Evolutionary conservation across 768 basidiomycete species (phyloP), one percentile per base, ranked within the genome.

Genomic region (Phanerodontia chrysosporium): DNA sequence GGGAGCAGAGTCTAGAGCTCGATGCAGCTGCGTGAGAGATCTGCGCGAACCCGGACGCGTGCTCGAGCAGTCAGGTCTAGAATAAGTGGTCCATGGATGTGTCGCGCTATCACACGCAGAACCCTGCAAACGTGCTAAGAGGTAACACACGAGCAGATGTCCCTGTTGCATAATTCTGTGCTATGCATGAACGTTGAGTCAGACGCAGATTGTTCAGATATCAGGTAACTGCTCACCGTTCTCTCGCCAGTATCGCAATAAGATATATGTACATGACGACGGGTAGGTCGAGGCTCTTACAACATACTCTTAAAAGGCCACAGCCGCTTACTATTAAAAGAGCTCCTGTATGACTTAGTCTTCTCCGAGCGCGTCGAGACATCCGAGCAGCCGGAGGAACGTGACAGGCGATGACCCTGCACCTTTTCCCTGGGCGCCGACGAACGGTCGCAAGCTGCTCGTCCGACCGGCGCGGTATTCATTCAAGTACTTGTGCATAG

Each of bases 391-490:
- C 62, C 67, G 70, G 59, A 80, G 51, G 63, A 78, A 80, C 39
- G 70, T 61, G 18, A 67, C 64, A 28, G 74, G 66, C 1, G 82
- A 81, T 14, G 74, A 70, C 1, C 75, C 71, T 4, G 75, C 79
- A 10, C 80, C 81, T 63, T 83, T 83, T 5, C 83, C 83, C 44
- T 69, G 62, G 0, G 69, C 30, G 2, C 84, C 83, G 44, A 84
- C 70, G 62, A 81, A 83, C 3, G 64, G 51, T 45, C 70, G 60
- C 29, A 80, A 44, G 36, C 67, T 65, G 18, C 25, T n/a, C 13
- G 4, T 45, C 27, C n/a, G 18, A 1, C 81, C 83, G 1, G 59
- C 64, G 22, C 67, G 67, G 61, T 79, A 82, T 49, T 78, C 76
- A 0, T 54, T 67, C 9, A 82, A 61, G 64, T 85, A 86, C 61